Evolutionary conservation across 2,329 filamentous ascomycete species (phyloP), one percentile per base, ranked within the genome.

Genomic region (Diaporthe batatas): DNA sequence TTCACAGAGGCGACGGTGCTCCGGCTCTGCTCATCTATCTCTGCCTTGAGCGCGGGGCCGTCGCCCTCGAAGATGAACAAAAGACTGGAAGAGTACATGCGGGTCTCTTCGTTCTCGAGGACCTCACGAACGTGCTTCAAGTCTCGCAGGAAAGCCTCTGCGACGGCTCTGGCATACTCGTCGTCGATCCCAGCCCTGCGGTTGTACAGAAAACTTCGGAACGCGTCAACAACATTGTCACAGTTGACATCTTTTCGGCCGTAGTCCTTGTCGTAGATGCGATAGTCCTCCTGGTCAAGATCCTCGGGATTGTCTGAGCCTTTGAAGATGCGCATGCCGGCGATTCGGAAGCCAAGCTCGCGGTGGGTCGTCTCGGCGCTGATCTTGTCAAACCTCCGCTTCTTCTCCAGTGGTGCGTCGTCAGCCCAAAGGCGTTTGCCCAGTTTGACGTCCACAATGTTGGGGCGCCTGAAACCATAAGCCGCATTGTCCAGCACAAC

Each of bases 381-480:
- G 72, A 92, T 89, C 79, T 89, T 86, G 76, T 91, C 86, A 77
- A 92, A 91, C 39, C 90, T 86, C 47, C 82, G 79, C 77, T 88
- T 88, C 83, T 92, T 92, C 78, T 90, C 85, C 34, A 81, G 76
- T 0, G 88, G 86, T 32, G 90, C 90, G 75, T 91, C 86, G 73
- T 97, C 94, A 18, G 94, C 96, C 92, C 95, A 98, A 7, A 99
- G 84, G 42, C 94, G 89, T 65, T 91, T 88, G 55, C 96, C 96
- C 25, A 99, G 90, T 84, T 99, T 99, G 76, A 97, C 90, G 80
- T 99, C 96, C 72, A 99, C 86, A 10, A 99, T 94, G 77, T 98
- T 98, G 8, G 96, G 94, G 73, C 90, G 89, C 78, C 89, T 90
- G 85, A 95, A 98, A 0, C 94, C 94, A 76, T 90, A 88, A 0